Evolutionary conservation across 2,329 filamentous ascomycete species (phyloP).

Genomic region (Apiospora kogelbergensis): DNA sequence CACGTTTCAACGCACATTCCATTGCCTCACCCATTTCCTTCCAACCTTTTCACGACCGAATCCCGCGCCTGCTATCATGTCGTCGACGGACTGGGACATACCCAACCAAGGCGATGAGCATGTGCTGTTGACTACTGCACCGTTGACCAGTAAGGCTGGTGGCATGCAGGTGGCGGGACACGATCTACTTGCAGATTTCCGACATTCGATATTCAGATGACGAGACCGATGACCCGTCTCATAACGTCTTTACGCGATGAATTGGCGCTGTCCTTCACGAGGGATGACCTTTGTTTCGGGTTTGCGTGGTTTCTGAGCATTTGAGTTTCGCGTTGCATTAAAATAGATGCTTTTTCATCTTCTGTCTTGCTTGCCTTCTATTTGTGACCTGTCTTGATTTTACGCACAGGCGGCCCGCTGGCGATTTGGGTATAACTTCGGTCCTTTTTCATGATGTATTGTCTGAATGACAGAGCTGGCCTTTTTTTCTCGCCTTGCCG

Average conservation of each 20-base stretch:
- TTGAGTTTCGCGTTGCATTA: slow-evolving; percentile 8
- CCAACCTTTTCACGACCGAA: background rate
- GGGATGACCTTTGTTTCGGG: slow-evolving; percentile 5
- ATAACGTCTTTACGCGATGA: slow-evolving; percentile 8
- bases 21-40: slow-evolving; percentile 4
- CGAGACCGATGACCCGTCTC: slow-evolving; percentile 3
- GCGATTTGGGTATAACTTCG: background rate
- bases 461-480: background rate
- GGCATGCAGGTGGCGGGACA: background rate
- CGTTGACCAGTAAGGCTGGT: background rate
- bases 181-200: background rate
- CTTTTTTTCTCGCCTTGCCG: background rate
- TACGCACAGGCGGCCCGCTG: background rate
- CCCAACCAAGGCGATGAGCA: background rate
- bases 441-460: background rate
- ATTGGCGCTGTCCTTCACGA: background rate
- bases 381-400: slow-evolving; percentile 6
- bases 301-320: slow-evolving; percentile 5
- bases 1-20: background rate
- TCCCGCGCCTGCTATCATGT: background rate
- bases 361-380: background rate
- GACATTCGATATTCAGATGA: slow-evolving; percentile 8
- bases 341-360: slow-evolving; percentile 8
- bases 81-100: background rate
- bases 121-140: background rate